phyloP scores from a whole-genome alignment of 176 grass and related monocot genomes.

The Bromus sterilis region DNA sequence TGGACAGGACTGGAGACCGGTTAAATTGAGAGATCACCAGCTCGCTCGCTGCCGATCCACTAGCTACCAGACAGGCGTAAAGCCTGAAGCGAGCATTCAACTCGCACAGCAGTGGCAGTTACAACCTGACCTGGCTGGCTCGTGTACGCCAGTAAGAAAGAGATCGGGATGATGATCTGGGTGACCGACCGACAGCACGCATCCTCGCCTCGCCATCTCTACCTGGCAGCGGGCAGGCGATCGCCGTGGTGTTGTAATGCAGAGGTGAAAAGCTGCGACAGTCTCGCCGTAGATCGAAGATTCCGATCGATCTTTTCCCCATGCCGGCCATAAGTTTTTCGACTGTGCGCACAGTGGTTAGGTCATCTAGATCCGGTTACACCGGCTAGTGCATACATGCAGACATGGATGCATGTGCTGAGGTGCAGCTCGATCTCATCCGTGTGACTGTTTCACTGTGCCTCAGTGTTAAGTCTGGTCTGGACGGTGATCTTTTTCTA shows the following conservation, averaged over 20 bases:
- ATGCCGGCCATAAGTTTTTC: neutral
- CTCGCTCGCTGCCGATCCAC: neutral
- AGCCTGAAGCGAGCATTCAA: slow-evolving; percentile 4
- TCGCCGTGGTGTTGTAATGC: neutral
- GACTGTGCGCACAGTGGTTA: neutral
- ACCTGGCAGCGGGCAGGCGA: neutral
- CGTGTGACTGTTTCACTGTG: neutral
- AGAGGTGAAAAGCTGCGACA: neutral
- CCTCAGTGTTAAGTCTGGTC: neutral
- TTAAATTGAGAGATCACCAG: neutral
- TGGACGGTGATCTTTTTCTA: no score
- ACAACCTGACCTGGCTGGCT: neutral
- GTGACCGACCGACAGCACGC: neutral
- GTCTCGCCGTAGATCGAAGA: neutral
- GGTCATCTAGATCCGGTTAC: neutral
- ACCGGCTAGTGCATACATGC: neutral
- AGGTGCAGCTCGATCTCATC: neutral
- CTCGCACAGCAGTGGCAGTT: neutral
- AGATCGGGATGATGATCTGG: neutral
- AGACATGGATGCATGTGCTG: neutral
- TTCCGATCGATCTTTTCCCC: neutral
- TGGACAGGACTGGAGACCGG: neutral
- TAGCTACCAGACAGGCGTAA: slow-evolving; percentile 5
- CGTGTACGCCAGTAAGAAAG: neutral
- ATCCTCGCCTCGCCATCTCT: neutral